phyloP scores from a whole-genome alignment of 805 yeast genomes.

The Ogataea degrootiae region DNA sequence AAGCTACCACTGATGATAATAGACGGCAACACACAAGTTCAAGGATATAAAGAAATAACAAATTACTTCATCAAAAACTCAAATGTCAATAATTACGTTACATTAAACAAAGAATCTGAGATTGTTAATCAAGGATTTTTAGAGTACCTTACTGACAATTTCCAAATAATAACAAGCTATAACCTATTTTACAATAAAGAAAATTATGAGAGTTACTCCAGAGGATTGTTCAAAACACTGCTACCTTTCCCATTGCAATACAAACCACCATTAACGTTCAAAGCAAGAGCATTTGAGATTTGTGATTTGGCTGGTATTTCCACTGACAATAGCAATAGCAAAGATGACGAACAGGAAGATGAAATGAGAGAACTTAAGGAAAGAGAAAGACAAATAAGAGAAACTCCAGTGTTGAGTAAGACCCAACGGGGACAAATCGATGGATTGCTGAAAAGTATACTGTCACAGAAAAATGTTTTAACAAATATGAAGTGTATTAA shows the following conservation, averaged over 20 bases:
- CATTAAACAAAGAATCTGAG: slow-evolving; percentile 2
- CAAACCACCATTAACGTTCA: slow-evolving; percentile 51
- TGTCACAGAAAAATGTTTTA: slow-evolving; percentile 24
- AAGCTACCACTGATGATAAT: slow-evolving; percentile 43
- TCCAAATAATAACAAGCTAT: slow-evolving; percentile 49
- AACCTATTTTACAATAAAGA: slow-evolving; percentile 49
- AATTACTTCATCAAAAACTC: slow-evolving; percentile 21
- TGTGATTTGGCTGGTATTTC: slow-evolving; percentile 32
- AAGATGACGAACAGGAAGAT: slow-evolving; percentile 22
- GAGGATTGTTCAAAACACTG: slow-evolving; percentile 46
- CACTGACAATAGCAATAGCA: slow-evolving; percentile 22
- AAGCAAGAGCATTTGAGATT: slow-evolving; percentile 26
- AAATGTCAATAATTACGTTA: background rate
- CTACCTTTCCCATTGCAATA: slow-evolving; percentile 75
- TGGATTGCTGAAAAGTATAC: slow-evolving; percentile 17
- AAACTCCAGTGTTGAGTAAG: slow-evolving; percentile 26
- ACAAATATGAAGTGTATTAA: slow-evolving; percentile 28
- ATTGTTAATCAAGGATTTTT: slow-evolving; percentile 42
- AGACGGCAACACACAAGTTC: slow-evolving; percentile 20
- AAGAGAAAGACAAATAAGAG: slow-evolving; percentile 20
- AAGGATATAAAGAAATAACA: slow-evolving; percentile 41
- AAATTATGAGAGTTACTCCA: slow-evolving; percentile 58
- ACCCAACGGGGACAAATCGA: slow-evolving; percentile 24
- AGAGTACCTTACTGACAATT: slow-evolving; percentile 36
- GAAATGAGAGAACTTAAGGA: slow-evolving; percentile 22